A percentile compares a stretch with the other conserved stretches of the same genome.
Evolutionary conservation across 2,329 filamentous ascomycete genomes (phyloP).

Genomic region (Phialemoniopsis sp.): DNA sequence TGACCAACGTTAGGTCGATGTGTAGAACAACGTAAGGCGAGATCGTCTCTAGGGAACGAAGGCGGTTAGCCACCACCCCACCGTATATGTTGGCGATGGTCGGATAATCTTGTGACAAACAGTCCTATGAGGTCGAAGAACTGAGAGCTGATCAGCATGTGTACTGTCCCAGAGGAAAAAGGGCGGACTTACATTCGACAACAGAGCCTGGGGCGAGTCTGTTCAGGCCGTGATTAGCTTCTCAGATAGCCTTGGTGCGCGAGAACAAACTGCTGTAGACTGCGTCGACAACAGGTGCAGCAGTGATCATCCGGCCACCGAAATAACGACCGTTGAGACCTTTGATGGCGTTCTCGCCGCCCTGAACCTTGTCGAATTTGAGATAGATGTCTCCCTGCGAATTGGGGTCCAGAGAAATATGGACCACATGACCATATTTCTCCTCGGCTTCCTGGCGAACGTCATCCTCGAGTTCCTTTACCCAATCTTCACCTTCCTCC

Average conservation of each 20-base stretch:
- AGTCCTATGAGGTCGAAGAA: too few species aligned
- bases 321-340: slow-evolving; percentile 97
- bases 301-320: slow-evolving; percentile 87
- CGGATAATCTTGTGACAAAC: too few species aligned
- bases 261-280: slow-evolving; percentile 97
- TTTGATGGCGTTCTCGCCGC: slow-evolving; percentile 96
- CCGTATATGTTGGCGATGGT: too few species aligned
- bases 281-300: slow-evolving; percentile 93
- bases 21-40: too few species aligned
- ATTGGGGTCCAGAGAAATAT: slow-evolving; percentile 92
- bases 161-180: too few species aligned
- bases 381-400: slow-evolving; percentile 95
- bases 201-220: too few species aligned
- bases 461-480: slow-evolving; percentile 91
- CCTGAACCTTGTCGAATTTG: slow-evolving; percentile 94
- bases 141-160: too few species aligned
- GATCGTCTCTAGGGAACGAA: too few species aligned
- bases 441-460: slow-evolving; percentile 88
- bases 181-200: too few species aligned
- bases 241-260: slow-evolving; percentile 76
- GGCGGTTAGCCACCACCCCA: too few species aligned
- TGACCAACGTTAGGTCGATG: too few species aligned
- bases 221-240: slow-evolving; percentile 48
- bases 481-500: slow-evolving; percentile 82
- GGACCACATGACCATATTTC: slow-evolving; percentile 96